phyloP scores from a whole-genome alignment of 2,329 filamentous ascomycete species.

The Epichloe baconii region DNA sequence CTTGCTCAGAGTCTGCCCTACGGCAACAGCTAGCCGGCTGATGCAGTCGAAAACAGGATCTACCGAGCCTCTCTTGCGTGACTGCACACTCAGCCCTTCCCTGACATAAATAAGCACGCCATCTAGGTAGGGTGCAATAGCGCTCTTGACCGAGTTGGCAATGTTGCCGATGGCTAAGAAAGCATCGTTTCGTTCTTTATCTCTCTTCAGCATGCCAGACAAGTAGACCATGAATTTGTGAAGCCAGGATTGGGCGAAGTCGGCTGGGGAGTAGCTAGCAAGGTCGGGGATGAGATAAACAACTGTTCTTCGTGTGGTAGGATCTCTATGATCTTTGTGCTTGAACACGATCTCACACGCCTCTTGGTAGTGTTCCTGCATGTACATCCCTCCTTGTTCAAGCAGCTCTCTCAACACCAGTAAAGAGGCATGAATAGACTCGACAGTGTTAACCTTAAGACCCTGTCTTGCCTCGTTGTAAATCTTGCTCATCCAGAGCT shows the following conservation, averaged over 20 bases:
- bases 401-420: constrained; percentile 87
- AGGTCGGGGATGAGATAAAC: constrained; percentile 85
- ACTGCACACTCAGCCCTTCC: constrained; percentile 75
- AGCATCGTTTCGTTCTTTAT: constrained; percentile 85
- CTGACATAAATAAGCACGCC: constrained; percentile 87
- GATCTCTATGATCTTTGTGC: constrained; percentile 85
- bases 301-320: constrained; percentile 77
- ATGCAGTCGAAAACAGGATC: constrained; percentile 94
- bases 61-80: constrained; percentile 49
- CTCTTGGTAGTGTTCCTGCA: constrained; percentile 88
- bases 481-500: constrained; percentile 80
- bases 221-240: constrained; percentile 97
- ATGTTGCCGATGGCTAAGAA: constrained; percentile 95
- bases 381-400: constrained; percentile 95
- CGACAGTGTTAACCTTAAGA: constrained; percentile 67
- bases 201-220: constrained; percentile 84
- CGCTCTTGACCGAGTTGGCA: constrained; percentile 88
- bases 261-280: constrained; percentile 80
- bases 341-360: constrained; percentile 86
- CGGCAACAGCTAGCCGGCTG: constrained; percentile 87
- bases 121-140: constrained; percentile 89
- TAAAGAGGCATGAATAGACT: constrained; percentile 87
- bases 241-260: constrained; percentile 77
- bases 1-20: constrained; percentile 93
- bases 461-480: constrained; percentile 74